These are phyloP conservation scores for Aspergillus carlsbadensis DNA, from an alignment of 495 filamentous ascomycete genomes.

Conservation along the genomic window DNA sequence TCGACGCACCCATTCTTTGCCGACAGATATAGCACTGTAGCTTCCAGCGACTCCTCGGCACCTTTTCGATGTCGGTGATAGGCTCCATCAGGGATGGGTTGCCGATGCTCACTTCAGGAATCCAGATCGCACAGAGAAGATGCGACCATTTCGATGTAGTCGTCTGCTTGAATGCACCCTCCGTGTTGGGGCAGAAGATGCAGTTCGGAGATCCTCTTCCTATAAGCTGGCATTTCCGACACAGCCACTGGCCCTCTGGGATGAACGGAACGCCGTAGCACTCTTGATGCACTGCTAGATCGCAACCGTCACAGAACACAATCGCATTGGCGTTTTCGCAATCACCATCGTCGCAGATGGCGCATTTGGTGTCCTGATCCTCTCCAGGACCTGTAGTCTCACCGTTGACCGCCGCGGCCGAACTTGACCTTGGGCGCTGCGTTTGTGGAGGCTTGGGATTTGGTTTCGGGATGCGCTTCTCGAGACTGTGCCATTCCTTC, in stretches of 20 bases:
- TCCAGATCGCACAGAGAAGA: constrained; percentile 96
- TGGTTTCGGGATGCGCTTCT: constrained; percentile 93
- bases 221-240: constrained; percentile 93
- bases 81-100: constrained; percentile 98
- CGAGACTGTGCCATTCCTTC: constrained; percentile 95
- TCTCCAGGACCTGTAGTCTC: constrained; percentile 79
- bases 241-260: constrained; percentile 97
- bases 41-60: constrained; percentile 91
- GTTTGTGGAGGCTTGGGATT: constrained; percentile 95
- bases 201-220: constrained; percentile 91
- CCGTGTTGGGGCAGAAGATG: constrained; percentile 96
- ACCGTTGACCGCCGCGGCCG: constrained; percentile 87
- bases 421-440: constrained; percentile 85
- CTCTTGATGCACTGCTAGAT: constrained; percentile 96
- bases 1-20: constrained; percentile 96
- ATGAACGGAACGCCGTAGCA: constrained; percentile 99
- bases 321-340: constrained; percentile 99
- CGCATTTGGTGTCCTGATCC: constrained; percentile 96
- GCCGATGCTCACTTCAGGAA: constrained; percentile 93
- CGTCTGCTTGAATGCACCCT: constrained; percentile 98
- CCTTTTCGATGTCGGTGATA: constrained; percentile 95
- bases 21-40: constrained; percentile 95
- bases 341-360: constrained; percentile 96
- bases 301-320: constrained; percentile 98
- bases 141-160: constrained; percentile 95